Percentiles rank a stretch among this genome's conserved stretches.
phyloP scores from a whole-genome alignment of 345 rosid genomes.

The Psidium guajava region DNA sequence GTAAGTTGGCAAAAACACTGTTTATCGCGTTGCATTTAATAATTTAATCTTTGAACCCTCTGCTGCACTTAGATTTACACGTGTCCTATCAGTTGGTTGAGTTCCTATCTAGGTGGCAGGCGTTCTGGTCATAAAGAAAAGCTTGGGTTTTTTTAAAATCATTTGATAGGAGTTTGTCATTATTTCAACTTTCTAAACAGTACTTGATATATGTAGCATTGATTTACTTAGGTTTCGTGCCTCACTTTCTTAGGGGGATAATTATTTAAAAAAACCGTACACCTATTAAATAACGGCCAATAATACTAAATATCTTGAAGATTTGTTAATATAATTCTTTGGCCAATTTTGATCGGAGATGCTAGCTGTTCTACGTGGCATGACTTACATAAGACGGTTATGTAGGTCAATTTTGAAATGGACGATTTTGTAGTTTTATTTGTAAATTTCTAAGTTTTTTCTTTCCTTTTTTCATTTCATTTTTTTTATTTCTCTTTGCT shows the following conservation, averaged over 20 bases:
- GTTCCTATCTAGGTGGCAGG: background rate
- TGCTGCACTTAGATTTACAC: background rate
- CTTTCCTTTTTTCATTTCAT: background rate
- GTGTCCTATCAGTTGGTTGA: background rate
- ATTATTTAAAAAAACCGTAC: background rate
- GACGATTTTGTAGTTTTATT: background rate
- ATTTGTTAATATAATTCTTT: background rate
- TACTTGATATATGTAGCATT: background rate
- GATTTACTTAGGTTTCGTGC: background rate
- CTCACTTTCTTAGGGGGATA: background rate
- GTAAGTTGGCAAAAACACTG: too few relatives aligned
- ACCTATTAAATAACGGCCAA: background rate
- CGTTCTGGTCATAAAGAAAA: background rate
- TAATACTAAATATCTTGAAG: background rate
- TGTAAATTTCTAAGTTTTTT: background rate
- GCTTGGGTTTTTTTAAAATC: background rate
- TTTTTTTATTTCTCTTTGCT: background rate
- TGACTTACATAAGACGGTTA: background rate
- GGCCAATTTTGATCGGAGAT: background rate
- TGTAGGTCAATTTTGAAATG: background rate
- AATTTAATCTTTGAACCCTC: background rate
- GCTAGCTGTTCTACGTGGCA: background rate
- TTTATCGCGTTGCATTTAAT: too few relatives aligned
- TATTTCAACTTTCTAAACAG: background rate
- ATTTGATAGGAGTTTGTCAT: background rate